Evolutionary conservation across 2,329 filamentous ascomycete species (phyloP), one percentile per base, ranked within the genome.

Genomic region (Pseudocercospora ulei): DNA sequence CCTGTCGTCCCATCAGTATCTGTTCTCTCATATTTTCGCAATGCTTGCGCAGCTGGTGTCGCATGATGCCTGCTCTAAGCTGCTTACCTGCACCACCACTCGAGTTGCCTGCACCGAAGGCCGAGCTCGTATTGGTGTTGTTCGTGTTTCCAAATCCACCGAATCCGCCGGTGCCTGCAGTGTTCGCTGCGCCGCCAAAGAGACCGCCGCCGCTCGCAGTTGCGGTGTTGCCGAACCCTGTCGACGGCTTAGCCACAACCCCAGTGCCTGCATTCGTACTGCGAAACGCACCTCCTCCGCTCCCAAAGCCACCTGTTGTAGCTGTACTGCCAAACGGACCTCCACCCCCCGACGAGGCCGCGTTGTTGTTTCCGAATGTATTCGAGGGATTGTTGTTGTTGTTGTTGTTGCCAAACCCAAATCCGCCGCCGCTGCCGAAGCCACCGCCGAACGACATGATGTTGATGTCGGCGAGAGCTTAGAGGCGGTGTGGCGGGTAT

Each of bases 101-200:
- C 48, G 56, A 53, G 48, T 55, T 48, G 4, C 62, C 62, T 13
- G 31, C 36, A 39, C 67, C 65, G 24, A 64, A 62, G n/a, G 58
- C 52, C 14, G 59, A 54, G 18, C 56, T 56, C 19, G 55, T 47
- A 24, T 51, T 46, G 28, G 33, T 43, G 22, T 52, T 46, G 20
- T 38, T 42, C 8, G 30, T 25, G 17, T 35, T 36, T 13, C 52
- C 52, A 27, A 55, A 55, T 33, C 51, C 53, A 25, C 51, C 49
- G 20, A 43, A 45, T 14, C 37, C 39, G 20, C 35, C 40, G 30
- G 41, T 38, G 11, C 30, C 30, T 8, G 30, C 18, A 22, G 50
- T 50, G 30, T 46, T 51, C 11, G 44, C 50, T 29, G 46, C 43
- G 33, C 45, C 41, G 23, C 51, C 57, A 34, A 59, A 59, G 2